Conservation (phyloP, 139 green algal species). For the Auxenochlorella protothecoides region DNA sequence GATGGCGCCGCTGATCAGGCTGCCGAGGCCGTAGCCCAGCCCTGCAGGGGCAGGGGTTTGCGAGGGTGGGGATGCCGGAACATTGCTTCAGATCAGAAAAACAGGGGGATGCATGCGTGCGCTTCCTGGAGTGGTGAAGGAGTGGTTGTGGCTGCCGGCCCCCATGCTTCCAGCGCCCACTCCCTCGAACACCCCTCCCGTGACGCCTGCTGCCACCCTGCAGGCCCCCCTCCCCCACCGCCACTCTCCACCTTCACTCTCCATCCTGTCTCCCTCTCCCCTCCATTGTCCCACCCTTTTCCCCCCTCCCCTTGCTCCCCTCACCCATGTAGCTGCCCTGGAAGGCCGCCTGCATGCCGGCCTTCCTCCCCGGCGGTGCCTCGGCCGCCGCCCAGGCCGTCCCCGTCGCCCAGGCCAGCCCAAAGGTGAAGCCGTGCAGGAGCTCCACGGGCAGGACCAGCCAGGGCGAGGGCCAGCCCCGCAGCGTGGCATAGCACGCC, state of each 20-base stretch:
- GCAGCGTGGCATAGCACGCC: conserved; percentile 13
- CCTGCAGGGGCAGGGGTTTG: background rate
- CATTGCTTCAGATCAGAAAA: too few relatives aligned
- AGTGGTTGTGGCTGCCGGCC: too few relatives aligned
- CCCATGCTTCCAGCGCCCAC: too few relatives aligned
- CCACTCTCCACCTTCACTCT: too few relatives aligned
- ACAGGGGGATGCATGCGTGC: too few relatives aligned
- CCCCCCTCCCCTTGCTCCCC: background rate
- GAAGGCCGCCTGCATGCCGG: conserved; percentile 29
- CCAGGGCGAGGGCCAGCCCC: conserved; percentile 15
- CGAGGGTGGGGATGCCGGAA: too few relatives aligned
- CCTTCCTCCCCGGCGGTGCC: conserved; percentile 25
- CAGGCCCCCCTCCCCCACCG: too few relatives aligned
- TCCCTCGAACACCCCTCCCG: too few relatives aligned
- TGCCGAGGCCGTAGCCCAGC: conserved; percentile 16
- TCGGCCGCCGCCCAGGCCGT: conserved; percentile 21
- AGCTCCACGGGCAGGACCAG: conserved; percentile 29
- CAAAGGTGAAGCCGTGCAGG: conserved; percentile 40
- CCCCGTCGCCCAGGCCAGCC: conserved; percentile 20
- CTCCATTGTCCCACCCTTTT: too few relatives aligned
- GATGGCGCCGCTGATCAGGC: conserved; percentile 12
- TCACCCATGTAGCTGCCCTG: conserved; percentile 21
- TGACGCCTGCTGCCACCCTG: too few relatives aligned
- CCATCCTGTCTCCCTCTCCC: too few relatives aligned
- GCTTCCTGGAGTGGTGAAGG: too few relatives aligned